Percentiles rank a stretch among this genome's conserved stretches.
Conservation (phyloP, 495 filamentous ascomycete genomes). For the Penicillium coprophilum region DNA sequence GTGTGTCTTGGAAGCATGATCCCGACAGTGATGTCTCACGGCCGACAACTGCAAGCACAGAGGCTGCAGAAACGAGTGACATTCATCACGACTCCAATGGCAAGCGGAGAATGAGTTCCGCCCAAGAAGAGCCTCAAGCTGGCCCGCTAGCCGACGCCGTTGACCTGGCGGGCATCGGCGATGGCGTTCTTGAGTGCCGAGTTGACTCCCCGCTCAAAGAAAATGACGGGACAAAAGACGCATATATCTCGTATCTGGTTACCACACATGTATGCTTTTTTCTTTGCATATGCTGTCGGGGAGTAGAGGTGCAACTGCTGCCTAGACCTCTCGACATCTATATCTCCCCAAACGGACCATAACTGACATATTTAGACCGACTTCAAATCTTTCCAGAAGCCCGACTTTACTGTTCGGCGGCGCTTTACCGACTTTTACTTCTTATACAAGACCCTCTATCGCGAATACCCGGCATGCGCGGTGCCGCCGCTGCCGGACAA, state of each 20-base stretch:
- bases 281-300: not conserved
- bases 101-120: slow-evolving; percentile 53
- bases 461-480: slow-evolving; percentile 86
- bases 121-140: slow-evolving; percentile 50
- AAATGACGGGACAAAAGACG: slow-evolving; percentile 95
- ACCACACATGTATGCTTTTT: slow-evolving; percentile 74
- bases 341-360: not conserved
- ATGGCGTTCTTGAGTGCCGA: slow-evolving; percentile 77
- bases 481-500: slow-evolving; percentile 96
- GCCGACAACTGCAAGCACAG: slow-evolving; percentile 47
- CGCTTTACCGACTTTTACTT: slow-evolving; percentile 98
- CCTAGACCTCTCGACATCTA: slow-evolving; percentile 13
- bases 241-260: slow-evolving; percentile 92
- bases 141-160: slow-evolving; percentile 56
- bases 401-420: slow-evolving; percentile 72
- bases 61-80: slow-evolving; percentile 36
- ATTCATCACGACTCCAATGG: slow-evolving; percentile 47
- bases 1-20: slow-evolving; percentile 57
- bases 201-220: slow-evolving; percentile 80
- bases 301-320: slow-evolving; percentile 16
- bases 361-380: slow-evolving; percentile 64
- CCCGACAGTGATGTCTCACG: slow-evolving; percentile 51
- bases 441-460: slow-evolving; percentile 82
- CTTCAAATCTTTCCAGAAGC: slow-evolving; percentile 85
- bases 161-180: slow-evolving; percentile 67